A percentile compares a stretch with the other conserved stretches of the same genome.
phyloP scores from a whole-genome alignment of 2,329 filamentous ascomycete species.

The Apiospora rasikravindrae region DNA sequence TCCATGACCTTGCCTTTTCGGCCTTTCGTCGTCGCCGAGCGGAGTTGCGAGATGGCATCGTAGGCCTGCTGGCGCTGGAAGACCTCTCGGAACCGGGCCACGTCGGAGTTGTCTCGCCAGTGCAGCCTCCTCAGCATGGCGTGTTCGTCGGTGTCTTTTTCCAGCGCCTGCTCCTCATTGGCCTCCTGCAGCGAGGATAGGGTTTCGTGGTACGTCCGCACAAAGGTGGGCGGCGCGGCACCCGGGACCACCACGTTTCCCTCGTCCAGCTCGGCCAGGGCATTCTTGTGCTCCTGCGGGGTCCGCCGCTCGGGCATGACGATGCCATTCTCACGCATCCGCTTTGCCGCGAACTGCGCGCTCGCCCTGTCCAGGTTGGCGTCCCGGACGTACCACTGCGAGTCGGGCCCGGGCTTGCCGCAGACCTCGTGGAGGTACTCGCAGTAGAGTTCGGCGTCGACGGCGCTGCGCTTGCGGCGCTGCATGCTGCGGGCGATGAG shows the following conservation, averaged over 20 bases:
- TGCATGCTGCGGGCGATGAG: slow-evolving; percentile 66
- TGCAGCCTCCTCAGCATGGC: slow-evolving; percentile 25
- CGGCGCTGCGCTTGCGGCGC: slow-evolving; percentile 59
- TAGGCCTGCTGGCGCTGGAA: slow-evolving; percentile 39
- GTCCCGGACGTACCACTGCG: slow-evolving; percentile 47
- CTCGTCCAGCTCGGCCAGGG: slow-evolving; percentile 47
- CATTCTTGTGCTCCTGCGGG: slow-evolving; percentile 40
- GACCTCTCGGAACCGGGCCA: background rate
- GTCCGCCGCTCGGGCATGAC: slow-evolving; percentile 52
- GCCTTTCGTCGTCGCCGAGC: background rate
- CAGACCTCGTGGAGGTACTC: slow-evolving; percentile 66
- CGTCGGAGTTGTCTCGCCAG: slow-evolving; percentile 31
- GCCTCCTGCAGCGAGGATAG: slow-evolving; percentile 33
- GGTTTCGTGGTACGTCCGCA: slow-evolving; percentile 35
- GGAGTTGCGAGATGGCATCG: background rate
- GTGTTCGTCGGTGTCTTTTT: slow-evolving; percentile 27
- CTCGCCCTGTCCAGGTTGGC: slow-evolving; percentile 54
- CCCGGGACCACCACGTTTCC: slow-evolving; percentile 29
- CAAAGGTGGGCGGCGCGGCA: slow-evolving; percentile 18
- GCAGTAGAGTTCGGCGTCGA: slow-evolving; percentile 66
- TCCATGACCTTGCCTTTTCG: slow-evolving; percentile 17
- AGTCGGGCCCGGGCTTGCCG: slow-evolving; percentile 39
- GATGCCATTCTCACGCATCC: slow-evolving; percentile 53
- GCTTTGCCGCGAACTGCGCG: slow-evolving; percentile 42
- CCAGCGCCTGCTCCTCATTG: slow-evolving; percentile 30